Evolutionary conservation across 179 eudicot genomes (phyloP), one percentile per base, ranked within the genome.

Genomic region (Vitellaria paradoxa): DNA sequence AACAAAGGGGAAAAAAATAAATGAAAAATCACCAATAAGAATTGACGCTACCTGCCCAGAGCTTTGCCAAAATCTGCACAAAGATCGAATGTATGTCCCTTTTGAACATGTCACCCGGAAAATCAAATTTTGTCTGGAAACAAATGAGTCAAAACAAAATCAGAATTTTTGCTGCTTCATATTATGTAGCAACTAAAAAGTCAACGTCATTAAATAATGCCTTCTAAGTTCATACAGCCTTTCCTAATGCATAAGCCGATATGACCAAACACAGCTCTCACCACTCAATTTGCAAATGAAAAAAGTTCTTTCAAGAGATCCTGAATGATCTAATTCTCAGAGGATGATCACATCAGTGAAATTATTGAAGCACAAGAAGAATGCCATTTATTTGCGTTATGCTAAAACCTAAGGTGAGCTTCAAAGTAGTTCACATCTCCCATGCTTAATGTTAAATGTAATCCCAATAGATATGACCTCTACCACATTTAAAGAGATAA

Each of bases 21-120:
- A 72, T 23, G n/a, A n/a, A n/a, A n/a, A n/a, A 77, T 45, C 37
- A 49, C 46, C 23, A 55, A 12, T 13, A 3, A 57, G 10, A 45
- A 68, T 65, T 20, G 52, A 65, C 21, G 10, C 72, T 89, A 96
- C 99, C 98, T 96, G 83, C 90, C 90, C 61, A 96, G 90, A 82
- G 96, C 88, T 82, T 92, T 96, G 61, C 96, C 99, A 68, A 96
- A 68, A 87, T 96, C 99, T 57, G 98, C 97, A 78, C 99, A 96
- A 68, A 96, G 99, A 93, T 69, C 99, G 89, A 55, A 96, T 88
- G 76, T 96, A 96, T 21, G 99, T 96, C 45, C 99, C 98, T 85
- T 96, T 96, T 45, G 98, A 93, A 82, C 98, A 96, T 74, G 83
- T 92, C 83, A 96, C 98, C 74, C 96, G 85, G 80, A 96, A 96